Base-by-base conservation (phyloP, 495 filamentous ascomycete genomes). In the Penicillium lagena region DNA sequence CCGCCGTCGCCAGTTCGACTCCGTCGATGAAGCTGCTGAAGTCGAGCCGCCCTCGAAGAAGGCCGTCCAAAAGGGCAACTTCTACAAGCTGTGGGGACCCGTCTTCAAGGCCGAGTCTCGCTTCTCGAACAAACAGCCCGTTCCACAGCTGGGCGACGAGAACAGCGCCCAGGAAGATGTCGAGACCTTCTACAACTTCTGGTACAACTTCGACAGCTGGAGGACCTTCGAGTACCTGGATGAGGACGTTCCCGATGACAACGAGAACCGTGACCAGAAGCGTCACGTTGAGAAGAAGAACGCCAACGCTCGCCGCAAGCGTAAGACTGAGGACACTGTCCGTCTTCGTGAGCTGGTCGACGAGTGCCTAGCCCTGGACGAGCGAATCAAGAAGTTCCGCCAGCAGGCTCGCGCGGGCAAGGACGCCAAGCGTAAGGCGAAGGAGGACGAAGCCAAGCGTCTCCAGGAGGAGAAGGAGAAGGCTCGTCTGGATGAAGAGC, bases 141-240 rank as follows among this genome's bases (percentile, higher is more conserved):
- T 96, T 9, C 94, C 93, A 2, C 63, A 72, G 47, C 79, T 97
- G 31, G 80, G 93, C 42, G 79, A 91, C 63, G 90, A 94, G 35
- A 86, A 93, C 52, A 84, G 81, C 56, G 80, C 82, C 57, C 84
- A 89, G 63, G 86, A 94, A 59, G 84, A 91, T 1, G 91, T 98
- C 22, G 87, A 96, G 59, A 69, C 71, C 44, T 98, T 98, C 75
- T 98, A 98, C 77, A 95, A 97, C 76, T 98, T 96, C 78, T 98
- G 87, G 85, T 98, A 96, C 77, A 90, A 90, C 75, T 93, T 98
- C 56, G 94, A 98, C 78, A 90, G 85, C 66, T 98, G 93, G 93
- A 78, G 93, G 39, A 81, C 86, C 17, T 98, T 98, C 64, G 93
- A 98, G 72, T 98, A 98, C 66, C 86, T 91, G 33, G 94, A 98